Conservation (phyloP, 2,329 filamentous ascomycete species). For the Botryosphaeria agaves region DNA sequence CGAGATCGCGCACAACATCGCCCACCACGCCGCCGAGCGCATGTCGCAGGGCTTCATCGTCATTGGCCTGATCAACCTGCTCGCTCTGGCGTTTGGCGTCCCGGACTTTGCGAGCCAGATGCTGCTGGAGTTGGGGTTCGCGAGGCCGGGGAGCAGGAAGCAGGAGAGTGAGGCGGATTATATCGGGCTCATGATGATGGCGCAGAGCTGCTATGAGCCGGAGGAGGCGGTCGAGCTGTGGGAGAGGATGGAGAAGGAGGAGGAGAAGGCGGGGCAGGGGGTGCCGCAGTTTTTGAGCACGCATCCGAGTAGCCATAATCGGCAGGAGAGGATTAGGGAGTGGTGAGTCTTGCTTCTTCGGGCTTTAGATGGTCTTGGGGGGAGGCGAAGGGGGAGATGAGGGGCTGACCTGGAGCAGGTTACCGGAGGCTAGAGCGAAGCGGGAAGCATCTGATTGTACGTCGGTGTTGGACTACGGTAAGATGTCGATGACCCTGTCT, state of each 20-base stretch:
- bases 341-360: too few species aligned
- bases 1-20: slow-evolving; percentile 63
- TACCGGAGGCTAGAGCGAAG: slow-evolving; percentile 22
- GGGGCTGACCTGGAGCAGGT: slow-evolving; percentile 4
- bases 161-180: slow-evolving; percentile 68
- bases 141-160: slow-evolving; percentile 47
- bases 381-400: neutral
- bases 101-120: slow-evolving; percentile 20
- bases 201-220: slow-evolving; percentile 61
- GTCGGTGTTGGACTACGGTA: neutral
- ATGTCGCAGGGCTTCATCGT: slow-evolving; percentile 29
- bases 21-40: slow-evolving; percentile 49
- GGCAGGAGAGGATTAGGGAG: slow-evolving; percentile 46
- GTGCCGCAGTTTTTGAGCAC: slow-evolving; percentile 59
- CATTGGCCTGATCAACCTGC: slow-evolving; percentile 16
- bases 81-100: slow-evolving; percentile 24
- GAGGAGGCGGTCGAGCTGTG: slow-evolving; percentile 46
- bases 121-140: slow-evolving; percentile 45
- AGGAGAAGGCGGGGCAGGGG: slow-evolving; percentile 28
- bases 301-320: slow-evolving; percentile 52
- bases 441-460: slow-evolving; percentile 5
- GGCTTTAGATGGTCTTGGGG: too few species aligned
- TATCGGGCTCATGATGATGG: slow-evolving; percentile 70
- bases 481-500: too few species aligned
- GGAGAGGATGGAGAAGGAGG: slow-evolving; percentile 40